Conservation (phyloP, 257 asterid genomes). For the Solanum lignicaule region DNA sequence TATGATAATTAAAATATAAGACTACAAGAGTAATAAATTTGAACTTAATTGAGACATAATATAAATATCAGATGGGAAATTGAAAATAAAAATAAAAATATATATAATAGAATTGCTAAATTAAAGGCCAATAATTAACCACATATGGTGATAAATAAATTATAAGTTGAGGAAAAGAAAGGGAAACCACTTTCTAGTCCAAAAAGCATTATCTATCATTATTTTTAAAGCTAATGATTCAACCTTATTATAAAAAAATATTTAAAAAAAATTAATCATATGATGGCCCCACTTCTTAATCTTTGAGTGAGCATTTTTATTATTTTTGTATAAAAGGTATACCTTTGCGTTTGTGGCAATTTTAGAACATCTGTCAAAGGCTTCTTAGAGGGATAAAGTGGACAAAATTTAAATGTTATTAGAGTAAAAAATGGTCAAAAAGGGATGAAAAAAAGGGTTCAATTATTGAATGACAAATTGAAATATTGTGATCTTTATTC, state of each 20-base stretch:
- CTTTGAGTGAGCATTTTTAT: neutral
- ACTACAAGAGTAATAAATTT: neutral
- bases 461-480: neutral
- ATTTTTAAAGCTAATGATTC: constrained; percentile 2
- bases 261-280: neutral
- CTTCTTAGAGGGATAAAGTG: constrained; percentile 6
- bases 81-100: neutral
- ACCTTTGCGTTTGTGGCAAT: constrained; percentile 21
- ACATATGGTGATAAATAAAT: neutral
- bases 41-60: neutral
- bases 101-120: neutral
- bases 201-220: constrained; percentile 24
- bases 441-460: neutral
- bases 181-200: constrained; percentile 27
- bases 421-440: neutral
- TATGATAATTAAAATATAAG: neutral
- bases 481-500: neutral
- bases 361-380: constrained; percentile 17
- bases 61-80: neutral
- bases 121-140: neutral
- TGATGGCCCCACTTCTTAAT: neutral
- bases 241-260: neutral
- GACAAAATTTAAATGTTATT: neutral
- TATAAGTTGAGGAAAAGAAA: constrained; percentile 7
- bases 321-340: neutral